Base-by-base conservation (phyloP, 176 grass and related monocot species). In the Paspalum vaginatum region DNA sequence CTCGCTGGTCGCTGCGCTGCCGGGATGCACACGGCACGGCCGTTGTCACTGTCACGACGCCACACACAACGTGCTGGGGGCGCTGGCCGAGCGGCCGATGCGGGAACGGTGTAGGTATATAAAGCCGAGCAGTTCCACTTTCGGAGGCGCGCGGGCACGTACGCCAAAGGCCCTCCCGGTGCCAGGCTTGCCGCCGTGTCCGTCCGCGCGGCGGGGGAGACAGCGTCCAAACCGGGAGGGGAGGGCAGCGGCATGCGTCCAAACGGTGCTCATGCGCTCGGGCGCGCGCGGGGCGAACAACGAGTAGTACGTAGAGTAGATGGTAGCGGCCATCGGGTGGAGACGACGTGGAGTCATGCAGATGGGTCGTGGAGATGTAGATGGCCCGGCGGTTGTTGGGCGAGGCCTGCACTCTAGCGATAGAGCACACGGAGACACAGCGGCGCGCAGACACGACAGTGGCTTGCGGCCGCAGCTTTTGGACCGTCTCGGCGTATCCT, bases 161-260 rank as follows among this genome's bases (percentile, higher is more conserved):
- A 37, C 40, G 65, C 78, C 51, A 18, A 58, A 38, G 11, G 45
- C 17, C 59, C n/a, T n/a, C 40, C 17, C 41, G 56, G 21, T 41
- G 58, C 25, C 18, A 38, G 75, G n/a, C 73, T 56, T 76, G 54
- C 40, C 73, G 42, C 53, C 40, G 38, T 2, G 72, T 22, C 49
- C 72, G 72, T 32, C 38, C 21, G 57, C 55, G 21, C 41, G 40
- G 43, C 12, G 5, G 22, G 20, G 72, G 38, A 25, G 60, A 5
- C 11, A 52, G 16, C 11, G 54, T 52, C 72, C 72, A 44, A 60
- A 25, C 21, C 11, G 8, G 24, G 7, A 18, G 15, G 14, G 9
- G 8, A 32, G 69, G 21, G 72, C 51, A 32, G 40, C 20, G 65
- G 84, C 48, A 37, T 79, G 75, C 75, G 55, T 78, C 65, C 83